phyloP scores from a whole-genome alignment of 2,329 filamentous ascomycete genomes.

The Claviceps humidiphila region DNA sequence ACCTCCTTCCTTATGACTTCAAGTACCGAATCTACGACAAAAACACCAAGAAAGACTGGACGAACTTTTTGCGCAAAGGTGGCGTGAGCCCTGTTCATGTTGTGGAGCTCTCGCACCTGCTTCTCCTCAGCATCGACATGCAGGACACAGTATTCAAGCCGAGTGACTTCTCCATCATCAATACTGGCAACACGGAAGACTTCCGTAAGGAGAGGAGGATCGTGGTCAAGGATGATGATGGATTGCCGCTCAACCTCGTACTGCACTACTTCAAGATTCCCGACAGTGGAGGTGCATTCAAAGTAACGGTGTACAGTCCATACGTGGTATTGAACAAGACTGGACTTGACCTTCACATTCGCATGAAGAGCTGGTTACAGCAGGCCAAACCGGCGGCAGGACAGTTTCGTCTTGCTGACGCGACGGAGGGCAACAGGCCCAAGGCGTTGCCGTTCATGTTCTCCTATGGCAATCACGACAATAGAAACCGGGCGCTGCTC shows the following conservation, averaged over 20 bases:
- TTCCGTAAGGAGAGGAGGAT: conserved; percentile 73
- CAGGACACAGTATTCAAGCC: conserved; percentile 90
- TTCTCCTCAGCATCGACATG: conserved; percentile 89
- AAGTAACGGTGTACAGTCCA: conserved; percentile 85
- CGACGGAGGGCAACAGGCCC: conserved; percentile 39
- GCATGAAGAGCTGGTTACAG: conserved; percentile 80
- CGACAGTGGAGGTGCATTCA: conserved; percentile 89
- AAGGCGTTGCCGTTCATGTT: conserved; percentile 92
- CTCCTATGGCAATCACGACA: conserved; percentile 77
- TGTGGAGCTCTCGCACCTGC: conserved; percentile 84
- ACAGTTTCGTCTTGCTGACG: conserved; percentile 47
- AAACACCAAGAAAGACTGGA: conserved; percentile 97
- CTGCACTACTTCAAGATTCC: conserved; percentile 86
- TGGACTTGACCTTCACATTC: conserved; percentile 73
- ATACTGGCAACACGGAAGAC: conserved; percentile 74
- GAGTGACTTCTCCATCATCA: conserved; percentile 96
- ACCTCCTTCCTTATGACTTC: conserved; percentile 92
- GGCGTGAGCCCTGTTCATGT: conserved; percentile 96
- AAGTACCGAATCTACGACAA: conserved; percentile 99
- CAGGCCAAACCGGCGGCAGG: conserved; percentile 73
- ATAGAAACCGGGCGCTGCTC: conserved; percentile 77
- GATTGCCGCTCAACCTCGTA: conserved; percentile 64
- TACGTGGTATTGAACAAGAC: conserved; percentile 95
- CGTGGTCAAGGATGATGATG: conserved; percentile 72
- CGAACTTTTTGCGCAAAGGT: conserved; percentile 91